Percentiles rank a stretch among this genome's conserved stretches.
phyloP scores from a whole-genome alignment of 352 stramenopile species.

The Phytophthora cryptogea region DNA sequence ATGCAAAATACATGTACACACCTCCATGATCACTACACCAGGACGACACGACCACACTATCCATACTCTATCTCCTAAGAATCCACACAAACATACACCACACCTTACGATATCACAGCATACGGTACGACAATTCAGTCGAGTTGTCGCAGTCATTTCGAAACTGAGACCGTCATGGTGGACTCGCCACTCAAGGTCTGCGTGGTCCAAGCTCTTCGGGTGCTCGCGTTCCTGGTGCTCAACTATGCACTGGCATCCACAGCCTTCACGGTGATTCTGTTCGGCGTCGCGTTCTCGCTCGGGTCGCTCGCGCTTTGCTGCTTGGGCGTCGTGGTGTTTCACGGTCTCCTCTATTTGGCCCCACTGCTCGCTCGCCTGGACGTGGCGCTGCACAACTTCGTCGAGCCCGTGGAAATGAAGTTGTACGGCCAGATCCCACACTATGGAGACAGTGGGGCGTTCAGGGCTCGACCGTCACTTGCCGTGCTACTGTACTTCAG shows the following conservation, averaged over 20 bases:
- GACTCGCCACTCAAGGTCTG: conserved; percentile 7
- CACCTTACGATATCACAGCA: conserved; percentile 18
- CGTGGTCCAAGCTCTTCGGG: conserved; percentile 17
- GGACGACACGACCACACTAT: conserved; percentile 1
- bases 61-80: conserved; percentile 16
- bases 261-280: conserved; percentile 58
- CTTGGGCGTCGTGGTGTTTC: conserved; percentile 64
- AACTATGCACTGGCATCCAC: conserved; percentile 59
- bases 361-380: conserved; percentile 56
- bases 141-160: conserved; percentile 18
- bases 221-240: conserved; percentile 61
- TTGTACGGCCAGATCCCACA: conserved; percentile 39
- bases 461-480: conserved; percentile 34
- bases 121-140: conserved; percentile 21
- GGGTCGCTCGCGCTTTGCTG: conserved; percentile 68
- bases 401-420: conserved; percentile 43
- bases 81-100: not conserved
- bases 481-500: conserved; percentile 50
- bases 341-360: conserved; percentile 61
- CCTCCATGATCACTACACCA: not conserved
- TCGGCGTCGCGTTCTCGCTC: conserved; percentile 50
- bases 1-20: conserved; percentile 1
- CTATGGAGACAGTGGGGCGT: conserved; percentile 30
- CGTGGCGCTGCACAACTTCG: conserved; percentile 66
- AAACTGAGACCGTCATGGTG: conserved; percentile 21